Conservation (phyloP, 2,329 filamentous ascomycete genomes). For the Penicillium sp. region DNA sequence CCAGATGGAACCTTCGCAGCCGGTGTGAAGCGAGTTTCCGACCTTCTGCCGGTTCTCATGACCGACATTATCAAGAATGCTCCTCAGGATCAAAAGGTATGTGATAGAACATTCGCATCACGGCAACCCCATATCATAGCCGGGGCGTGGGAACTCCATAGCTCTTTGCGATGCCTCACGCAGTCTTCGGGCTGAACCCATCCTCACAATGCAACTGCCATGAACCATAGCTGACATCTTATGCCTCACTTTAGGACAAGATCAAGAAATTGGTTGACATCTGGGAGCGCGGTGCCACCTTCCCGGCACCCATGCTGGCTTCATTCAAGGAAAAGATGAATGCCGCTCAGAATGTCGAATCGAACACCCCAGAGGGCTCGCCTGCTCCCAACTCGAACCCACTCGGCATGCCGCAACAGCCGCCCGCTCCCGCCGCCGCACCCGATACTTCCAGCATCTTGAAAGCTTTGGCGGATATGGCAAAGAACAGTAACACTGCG, state of each 20-base stretch:
- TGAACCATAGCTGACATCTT: constrained; percentile 53
- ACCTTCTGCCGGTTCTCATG: constrained; percentile 90
- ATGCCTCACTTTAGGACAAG: constrained; percentile 73
- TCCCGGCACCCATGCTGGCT: constrained; percentile 76
- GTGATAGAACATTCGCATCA: constrained; percentile 49
- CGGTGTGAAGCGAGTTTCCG: constrained; percentile 94
- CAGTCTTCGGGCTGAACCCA: background rate
- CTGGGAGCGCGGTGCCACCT: constrained; percentile 94
- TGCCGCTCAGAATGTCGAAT: constrained; percentile 60
- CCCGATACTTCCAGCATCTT: constrained; percentile 68
- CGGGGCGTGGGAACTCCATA: background rate
- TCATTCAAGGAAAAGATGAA: constrained; percentile 81
- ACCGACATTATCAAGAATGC: constrained; percentile 88
- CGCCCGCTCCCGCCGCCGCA: constrained; percentile 41
- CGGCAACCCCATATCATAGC: constrained; percentile 25
- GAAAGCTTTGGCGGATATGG: constrained; percentile 78
- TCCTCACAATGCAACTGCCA: background rate
- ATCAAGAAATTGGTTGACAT: constrained; percentile 95
- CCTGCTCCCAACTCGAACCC: constrained; percentile 49
- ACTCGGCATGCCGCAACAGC: constrained; percentile 36
- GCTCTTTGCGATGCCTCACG: background rate
- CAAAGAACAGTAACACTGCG: constrained; percentile 68
- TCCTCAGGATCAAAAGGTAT: constrained; percentile 95
- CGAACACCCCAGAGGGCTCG: constrained; percentile 68
- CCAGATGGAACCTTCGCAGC: constrained; percentile 91